Percentiles rank a stretch among this genome's conserved stretches.
These are phyloP conservation scores for Phytophthora niederhauseri DNA, from an alignment of 352 stramenopile genomes.

Conservation along the genomic window DNA sequence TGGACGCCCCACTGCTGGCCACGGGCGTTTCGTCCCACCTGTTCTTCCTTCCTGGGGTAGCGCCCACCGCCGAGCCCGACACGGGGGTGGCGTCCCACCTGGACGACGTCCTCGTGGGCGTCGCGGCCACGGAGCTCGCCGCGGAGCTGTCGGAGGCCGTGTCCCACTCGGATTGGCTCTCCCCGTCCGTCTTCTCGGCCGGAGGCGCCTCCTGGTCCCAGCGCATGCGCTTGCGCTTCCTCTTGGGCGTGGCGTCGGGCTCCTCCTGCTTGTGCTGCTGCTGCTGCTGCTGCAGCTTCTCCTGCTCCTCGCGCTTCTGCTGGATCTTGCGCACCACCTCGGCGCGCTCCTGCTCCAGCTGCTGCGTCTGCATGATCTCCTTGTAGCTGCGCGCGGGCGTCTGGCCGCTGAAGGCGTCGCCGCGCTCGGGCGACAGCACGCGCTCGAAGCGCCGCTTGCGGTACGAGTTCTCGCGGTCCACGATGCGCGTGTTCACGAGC, in stretches of 20 bases:
- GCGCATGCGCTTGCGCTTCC: slow-evolving; percentile 76
- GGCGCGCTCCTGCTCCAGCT: slow-evolving; percentile 84
- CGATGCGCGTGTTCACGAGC: slow-evolving; percentile 95
- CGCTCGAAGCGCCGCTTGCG: slow-evolving; percentile 90
- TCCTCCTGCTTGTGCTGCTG: slow-evolving; percentile 40
- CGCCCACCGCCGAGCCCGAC: slow-evolving; percentile 25
- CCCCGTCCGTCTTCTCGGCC: slow-evolving; percentile 66
- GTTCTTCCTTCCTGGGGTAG: slow-evolving; percentile 72
- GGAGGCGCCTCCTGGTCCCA: slow-evolving; percentile 80
- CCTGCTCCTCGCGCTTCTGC: slow-evolving; percentile 78
- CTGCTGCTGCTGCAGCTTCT: slow-evolving; percentile 32
- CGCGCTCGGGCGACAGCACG: slow-evolving; percentile 87
- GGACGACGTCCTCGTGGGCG: slow-evolving; percentile 60
- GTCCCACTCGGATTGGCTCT: slow-evolving; percentile 80
- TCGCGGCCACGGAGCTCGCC: slow-evolving; percentile 38
- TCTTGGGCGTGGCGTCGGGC: slow-evolving; percentile 56
- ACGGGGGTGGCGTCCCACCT: slow-evolving; percentile 81
- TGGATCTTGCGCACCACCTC: slow-evolving; percentile 90
- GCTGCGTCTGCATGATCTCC: slow-evolving; percentile 93
- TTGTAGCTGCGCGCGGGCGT: slow-evolving; percentile 84
- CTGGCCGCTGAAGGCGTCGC: slow-evolving; percentile 90
- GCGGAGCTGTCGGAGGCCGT: slow-evolving; percentile 54
- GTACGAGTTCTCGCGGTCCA: slow-evolving; percentile 94
- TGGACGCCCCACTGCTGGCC: slow-evolving; percentile 52
- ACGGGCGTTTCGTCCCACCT: slow-evolving; percentile 86